A percentile compares a stretch with the other conserved stretches of the same genome.
Evolutionary conservation across 768 basidiomycete genomes (phyloP).

Genomic region (Leucogyrophana mollusca): DNA sequence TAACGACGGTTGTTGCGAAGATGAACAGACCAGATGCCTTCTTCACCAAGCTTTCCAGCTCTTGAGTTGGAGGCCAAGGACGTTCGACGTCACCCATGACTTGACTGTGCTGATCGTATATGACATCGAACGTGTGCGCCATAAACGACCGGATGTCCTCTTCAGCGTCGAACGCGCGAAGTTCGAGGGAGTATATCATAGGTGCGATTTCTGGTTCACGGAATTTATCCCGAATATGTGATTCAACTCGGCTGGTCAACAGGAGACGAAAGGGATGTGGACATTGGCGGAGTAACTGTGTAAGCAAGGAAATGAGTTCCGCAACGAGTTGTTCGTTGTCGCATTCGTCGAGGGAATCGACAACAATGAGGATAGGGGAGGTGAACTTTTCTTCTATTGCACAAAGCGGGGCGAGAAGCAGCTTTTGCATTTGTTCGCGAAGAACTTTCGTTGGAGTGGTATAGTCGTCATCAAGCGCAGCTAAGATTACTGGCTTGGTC

Average conservation of each 20-base stretch:
- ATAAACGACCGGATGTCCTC: slow-evolving; percentile 22
- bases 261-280: slow-evolving; percentile 20
- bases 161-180: slow-evolving; percentile 20
- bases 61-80: slow-evolving; percentile 21
- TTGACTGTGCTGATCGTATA: slow-evolving; percentile 11
- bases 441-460: slow-evolving; percentile 26
- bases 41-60: slow-evolving; percentile 16
- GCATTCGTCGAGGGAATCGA: slow-evolving; percentile 26
- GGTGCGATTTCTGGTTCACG: slow-evolving; percentile 10
- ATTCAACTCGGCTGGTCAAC: slow-evolving; percentile 18
- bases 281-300: slow-evolving; percentile 10
- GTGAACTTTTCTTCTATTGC: slow-evolving; percentile 6
- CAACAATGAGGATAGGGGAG: slow-evolving; percentile 16
- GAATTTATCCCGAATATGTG: slow-evolving; percentile 17
- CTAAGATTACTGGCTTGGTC: slow-evolving; percentile 18
- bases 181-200: slow-evolving; percentile 9
- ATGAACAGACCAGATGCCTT: slow-evolving; percentile 25
- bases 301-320: slow-evolving; percentile 22
- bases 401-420: slow-evolving; percentile 19
- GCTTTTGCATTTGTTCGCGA: too few species aligned
- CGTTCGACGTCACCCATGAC: slow-evolving; percentile 13
- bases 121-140: slow-evolving; percentile 11
- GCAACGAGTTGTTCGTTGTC: slow-evolving; percentile 22
- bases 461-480: slow-evolving; percentile 20
- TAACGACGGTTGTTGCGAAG: slow-evolving; percentile 26